Conservation (phyloP, 495 filamentous ascomycete species). For the Xylaria telfairii region DNA sequence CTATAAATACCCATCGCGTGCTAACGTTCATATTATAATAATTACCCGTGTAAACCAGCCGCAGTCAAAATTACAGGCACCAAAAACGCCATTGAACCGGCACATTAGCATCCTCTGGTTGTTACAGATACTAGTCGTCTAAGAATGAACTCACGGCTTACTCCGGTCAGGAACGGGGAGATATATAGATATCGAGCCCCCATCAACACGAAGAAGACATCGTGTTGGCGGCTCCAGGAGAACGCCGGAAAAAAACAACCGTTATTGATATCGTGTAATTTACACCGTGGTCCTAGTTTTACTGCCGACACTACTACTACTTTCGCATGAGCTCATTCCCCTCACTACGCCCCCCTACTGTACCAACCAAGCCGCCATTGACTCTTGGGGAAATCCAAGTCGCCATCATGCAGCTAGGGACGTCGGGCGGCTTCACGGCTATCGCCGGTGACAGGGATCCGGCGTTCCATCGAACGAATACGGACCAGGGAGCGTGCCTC, state of each 20-base stretch:
- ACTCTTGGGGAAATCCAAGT: background rate
- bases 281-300: background rate
- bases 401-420: background rate
- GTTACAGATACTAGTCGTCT: background rate
- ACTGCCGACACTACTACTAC: background rate
- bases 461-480: background rate
- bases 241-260: too few relatives aligned
- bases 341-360: background rate
- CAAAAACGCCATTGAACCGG: background rate
- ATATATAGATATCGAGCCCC: background rate
- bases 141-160: background rate
- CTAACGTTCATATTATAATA: background rate
- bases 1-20: background rate
- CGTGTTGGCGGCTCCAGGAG: background rate
- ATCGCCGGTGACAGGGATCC: background rate
- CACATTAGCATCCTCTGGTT: background rate
- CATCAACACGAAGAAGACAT: background rate
- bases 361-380: too few relatives aligned
- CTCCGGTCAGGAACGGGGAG: background rate
- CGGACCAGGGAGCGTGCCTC: background rate
- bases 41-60: background rate
- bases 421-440: background rate
- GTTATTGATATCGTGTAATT: too few relatives aligned
- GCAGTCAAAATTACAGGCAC: background rate
- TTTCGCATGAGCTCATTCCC: background rate